Percentiles rank a stretch among this genome's conserved stretches.
Evolutionary conservation across 2,329 filamentous ascomycete species (phyloP).

Genomic region (Bisporella sp.): DNA sequence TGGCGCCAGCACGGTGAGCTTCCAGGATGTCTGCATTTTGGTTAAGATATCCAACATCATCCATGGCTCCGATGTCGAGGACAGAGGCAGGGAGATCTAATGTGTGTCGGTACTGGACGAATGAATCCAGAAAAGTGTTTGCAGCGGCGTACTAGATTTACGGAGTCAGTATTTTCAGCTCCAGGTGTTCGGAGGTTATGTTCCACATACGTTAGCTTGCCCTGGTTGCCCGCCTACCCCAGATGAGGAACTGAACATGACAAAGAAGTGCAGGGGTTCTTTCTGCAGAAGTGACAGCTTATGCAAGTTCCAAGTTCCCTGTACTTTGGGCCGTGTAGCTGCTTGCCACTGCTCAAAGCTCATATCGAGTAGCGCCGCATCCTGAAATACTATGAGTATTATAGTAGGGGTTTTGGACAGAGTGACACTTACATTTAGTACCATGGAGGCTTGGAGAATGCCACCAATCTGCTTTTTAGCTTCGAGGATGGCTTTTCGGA

Average conservation of each 20-base stretch:
- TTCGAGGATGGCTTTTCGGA: background rate
- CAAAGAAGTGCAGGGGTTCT: conserved; percentile 28
- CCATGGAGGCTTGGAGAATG: conserved; percentile 14
- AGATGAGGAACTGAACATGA: conserved; percentile 23
- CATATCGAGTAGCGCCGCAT: conserved; percentile 28
- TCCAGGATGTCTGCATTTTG: background rate
- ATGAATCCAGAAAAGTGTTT: conserved; percentile 29
- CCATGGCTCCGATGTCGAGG: conserved; percentile 15
- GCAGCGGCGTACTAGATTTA: conserved; percentile 25
- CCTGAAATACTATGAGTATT: conserved; percentile 11
- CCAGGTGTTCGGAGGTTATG: too few relatives aligned
- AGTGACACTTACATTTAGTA: conserved; percentile 21
- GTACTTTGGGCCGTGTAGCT: conserved; percentile 28
- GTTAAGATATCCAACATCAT: conserved; percentile 2
- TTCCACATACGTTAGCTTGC: conserved; percentile 21
- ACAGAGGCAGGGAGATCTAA: conserved; percentile 13
- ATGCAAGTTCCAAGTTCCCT: conserved; percentile 7
- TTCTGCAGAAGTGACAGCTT: background rate
- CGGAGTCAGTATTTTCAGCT: too few relatives aligned
- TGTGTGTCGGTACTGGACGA: conserved; percentile 12
- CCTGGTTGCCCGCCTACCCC: conserved; percentile 23
- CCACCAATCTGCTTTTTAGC: conserved; percentile 12
- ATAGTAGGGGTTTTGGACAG: too few relatives aligned
- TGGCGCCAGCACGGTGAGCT: background rate
- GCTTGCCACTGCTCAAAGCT: conserved; percentile 28